Evolutionary conservation across 352 stramenopile species (phyloP), one percentile per base, ranked within the genome.

Genomic region (Phytophthora cryptogea): DNA sequence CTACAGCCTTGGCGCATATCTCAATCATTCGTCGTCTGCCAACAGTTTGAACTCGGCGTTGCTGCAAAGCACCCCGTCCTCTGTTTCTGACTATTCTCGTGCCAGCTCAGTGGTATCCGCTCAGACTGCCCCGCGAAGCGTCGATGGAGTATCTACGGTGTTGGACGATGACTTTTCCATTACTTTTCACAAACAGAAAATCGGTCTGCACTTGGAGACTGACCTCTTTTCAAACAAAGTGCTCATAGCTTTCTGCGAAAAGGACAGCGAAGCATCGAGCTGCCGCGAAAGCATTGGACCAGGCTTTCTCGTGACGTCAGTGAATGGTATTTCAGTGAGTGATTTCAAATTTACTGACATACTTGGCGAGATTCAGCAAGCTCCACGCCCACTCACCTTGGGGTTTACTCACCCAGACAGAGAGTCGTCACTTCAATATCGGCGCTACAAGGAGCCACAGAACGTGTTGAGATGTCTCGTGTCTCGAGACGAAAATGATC

Each of bases 161-260:
- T 31, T 76, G 1, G 70, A 78, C 8, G 74, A 83, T 39, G 79
- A 90, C 30, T 80, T 91, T 59, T 54, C 52, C 0, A 47, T 93
- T 13, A 45, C 72, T n/a, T 93, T 93, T 48, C 54, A 63, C 16
- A 78, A 88, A 51, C 56, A 84, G 28, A 78, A 79, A 23, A 78
- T 88, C 42, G 83, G 83, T 0, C 63, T 93, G 14, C 81, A 88
- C 55, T 57, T 93, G n/a, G 78, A 90, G 57, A 81, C 71, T 2
- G 78, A 90, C 40, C 8, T 88, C 13, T 78, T 74, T 46, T 82
- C 74, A 1, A 89, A 78, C 61, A 74, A 78, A 26, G 71, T 89
- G 11, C 53, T 87, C 3, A 78, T 93, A 3, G 73, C 78, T 13
- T 72, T 72, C 36, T 91, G 79, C 20, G 81, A 93, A 30, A 78